Evolutionary conservation across 148 eudicot genomes (phyloP).

Genomic region (Camellia lanceoleosa): DNA sequence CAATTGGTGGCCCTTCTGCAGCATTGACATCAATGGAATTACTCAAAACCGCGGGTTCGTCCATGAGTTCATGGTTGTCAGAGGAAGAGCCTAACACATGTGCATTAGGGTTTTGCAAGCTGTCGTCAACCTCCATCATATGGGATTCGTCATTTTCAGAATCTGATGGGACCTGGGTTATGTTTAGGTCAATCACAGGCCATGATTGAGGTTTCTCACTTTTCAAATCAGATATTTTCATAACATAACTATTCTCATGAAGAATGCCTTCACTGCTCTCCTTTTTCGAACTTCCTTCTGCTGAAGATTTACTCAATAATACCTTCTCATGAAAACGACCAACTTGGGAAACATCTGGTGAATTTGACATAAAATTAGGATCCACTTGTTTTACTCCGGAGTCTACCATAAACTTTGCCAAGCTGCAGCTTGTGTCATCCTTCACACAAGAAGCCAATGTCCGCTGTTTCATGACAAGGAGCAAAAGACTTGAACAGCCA

Average conservation of each 20-base stretch:
- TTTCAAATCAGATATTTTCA: neutral
- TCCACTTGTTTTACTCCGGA: neutral
- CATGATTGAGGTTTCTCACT: slow-evolving; percentile 13
- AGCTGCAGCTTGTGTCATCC: neutral
- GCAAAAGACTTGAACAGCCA: neutral
- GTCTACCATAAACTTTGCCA: neutral
- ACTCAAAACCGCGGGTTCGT: slow-evolving; percentile 14
- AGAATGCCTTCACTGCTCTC: slow-evolving; percentile 6
- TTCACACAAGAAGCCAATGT: slow-evolving; percentile 16
- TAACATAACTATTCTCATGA: neutral
- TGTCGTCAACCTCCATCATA: slow-evolving; percentile 13
- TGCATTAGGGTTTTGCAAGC: neutral
- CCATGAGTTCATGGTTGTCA: slow-evolving; percentile 2
- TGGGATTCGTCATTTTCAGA: slow-evolving; percentile 18
- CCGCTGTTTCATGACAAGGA: slow-evolving; percentile 10
- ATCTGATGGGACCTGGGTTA: slow-evolving; percentile 29
- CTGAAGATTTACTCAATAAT: neutral
- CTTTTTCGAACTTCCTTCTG: slow-evolving; percentile 14
- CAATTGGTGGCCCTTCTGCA: slow-evolving; percentile 20
- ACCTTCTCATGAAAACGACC: slow-evolving; percentile 19
- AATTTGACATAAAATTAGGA: slow-evolving; percentile 25
- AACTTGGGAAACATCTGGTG: slow-evolving; percentile 29
- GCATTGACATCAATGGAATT: neutral
- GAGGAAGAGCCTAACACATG: neutral
- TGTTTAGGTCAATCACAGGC: slow-evolving; percentile 31